Evolutionary conservation across 495 filamentous ascomycete species (phyloP), one percentile per base, ranked within the genome.

Genomic region (Lasiosphaeria ovina): DNA sequence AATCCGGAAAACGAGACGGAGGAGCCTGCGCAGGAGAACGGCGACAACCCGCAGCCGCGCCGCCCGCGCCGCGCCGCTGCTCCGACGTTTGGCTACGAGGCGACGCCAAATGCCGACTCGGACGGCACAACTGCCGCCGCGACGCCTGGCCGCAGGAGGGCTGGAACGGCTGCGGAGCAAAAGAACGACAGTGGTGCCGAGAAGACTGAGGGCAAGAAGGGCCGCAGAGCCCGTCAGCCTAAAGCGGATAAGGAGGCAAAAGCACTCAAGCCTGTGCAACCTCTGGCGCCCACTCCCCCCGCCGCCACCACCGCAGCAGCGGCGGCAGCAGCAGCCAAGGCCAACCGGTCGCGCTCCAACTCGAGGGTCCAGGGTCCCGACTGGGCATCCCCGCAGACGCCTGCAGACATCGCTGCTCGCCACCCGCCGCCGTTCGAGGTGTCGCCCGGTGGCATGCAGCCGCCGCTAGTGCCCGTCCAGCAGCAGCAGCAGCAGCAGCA

Each of bases 141-240:
- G 16, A 79, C 79, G 2, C 77, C 77, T 3, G 79, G 76, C 11
- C 77, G 81, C 35, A 82, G 86, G 57, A 77, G 83, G 34, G 81
- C 76, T 2, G 76, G 76, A 51, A 61, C 72, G 47, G 64, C 58
- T 16, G 59, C 52, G 10, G 66, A 72, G 4, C 17, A 60, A 3
- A 80, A 82, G 62, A 76, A 77, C 34, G 85, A 88, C 40, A 75
- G 76, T 51, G 69, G 70, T 40, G 62, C 76, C 6, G 87, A 89
- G 63, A 87, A 84, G 67, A 69, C 83, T 5, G 75, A 81, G 49
- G 70, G 72, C 44, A 74, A 79, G 63, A 76, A 72, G 68, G 74
- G 78, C n/a, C 62, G 71, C 52, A 79, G 80, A 57, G 77, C 72
- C 44, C 77, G 82, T 53, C 74, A 77, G 48, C 66, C 74, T 35